These are phyloP conservation scores for Penicillium bialowiezense DNA, from an alignment of 495 filamentous ascomycete genomes.

Conservation along the genomic window DNA sequence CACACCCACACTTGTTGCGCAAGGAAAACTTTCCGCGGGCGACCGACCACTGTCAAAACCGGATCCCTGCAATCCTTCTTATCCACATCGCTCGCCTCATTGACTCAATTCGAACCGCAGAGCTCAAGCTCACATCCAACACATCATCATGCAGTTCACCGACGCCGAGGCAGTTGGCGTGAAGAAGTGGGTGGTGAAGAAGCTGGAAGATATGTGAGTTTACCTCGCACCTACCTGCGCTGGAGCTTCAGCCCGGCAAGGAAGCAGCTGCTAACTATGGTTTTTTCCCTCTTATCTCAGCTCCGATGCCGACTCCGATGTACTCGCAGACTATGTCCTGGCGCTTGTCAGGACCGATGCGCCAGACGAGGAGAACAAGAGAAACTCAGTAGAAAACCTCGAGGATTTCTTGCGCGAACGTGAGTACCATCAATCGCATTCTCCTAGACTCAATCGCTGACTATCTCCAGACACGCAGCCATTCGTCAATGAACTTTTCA, in stretches of 20 bases:
- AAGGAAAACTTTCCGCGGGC: neutral
- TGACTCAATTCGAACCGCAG: neutral
- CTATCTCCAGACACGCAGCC: conserved; percentile 55
- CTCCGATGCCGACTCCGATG: conserved; percentile 91
- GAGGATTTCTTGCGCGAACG: conserved; percentile 81
- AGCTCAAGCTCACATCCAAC: neutral
- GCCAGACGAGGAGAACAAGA: conserved; percentile 66
- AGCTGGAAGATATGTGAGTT: conserved; percentile 85
- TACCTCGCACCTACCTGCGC: neutral
- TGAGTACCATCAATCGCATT: conserved; percentile 46
- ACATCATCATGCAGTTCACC: conserved; percentile 65
- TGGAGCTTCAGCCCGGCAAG: neutral
- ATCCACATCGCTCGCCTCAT: neutral
- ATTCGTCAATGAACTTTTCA: conserved; percentile 87
- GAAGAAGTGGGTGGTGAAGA: conserved; percentile 87
- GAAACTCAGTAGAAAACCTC: conserved; percentile 72
- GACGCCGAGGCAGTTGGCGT: conserved; percentile 71
- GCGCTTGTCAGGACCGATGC: conserved; percentile 85
- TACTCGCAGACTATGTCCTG: conserved; percentile 92
- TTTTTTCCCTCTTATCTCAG: conserved; percentile 42
- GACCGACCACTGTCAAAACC: conserved; percentile 10
- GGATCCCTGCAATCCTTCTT: conserved; percentile 12
- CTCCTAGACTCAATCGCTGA: conserved; percentile 9
- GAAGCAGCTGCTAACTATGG: conserved; percentile 6
- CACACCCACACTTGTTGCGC: neutral